phyloP scores from a whole-genome alignment of 2,329 filamentous ascomycete genomes.

The Fusarium liriodendri region DNA sequence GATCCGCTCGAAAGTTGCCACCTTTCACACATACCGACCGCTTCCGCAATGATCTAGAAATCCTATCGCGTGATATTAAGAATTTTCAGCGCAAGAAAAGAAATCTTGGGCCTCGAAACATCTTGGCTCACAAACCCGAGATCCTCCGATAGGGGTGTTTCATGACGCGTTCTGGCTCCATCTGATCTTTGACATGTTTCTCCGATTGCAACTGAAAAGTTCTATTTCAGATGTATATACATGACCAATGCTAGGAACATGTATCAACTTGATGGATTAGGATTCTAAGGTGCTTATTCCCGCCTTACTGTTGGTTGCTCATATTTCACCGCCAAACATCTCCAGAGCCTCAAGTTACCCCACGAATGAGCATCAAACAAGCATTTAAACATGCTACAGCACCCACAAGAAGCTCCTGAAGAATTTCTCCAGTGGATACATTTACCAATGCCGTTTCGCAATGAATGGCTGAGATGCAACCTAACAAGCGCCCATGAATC shows the following conservation, averaged over 20 bases:
- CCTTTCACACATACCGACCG: no score
- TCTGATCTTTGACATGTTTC: not conserved
- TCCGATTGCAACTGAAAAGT: not conserved
- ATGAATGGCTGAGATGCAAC: not conserved
- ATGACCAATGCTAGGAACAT: not conserved
- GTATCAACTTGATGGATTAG: not conserved
- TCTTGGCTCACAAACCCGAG: not conserved
- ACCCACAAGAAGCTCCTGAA: not conserved
- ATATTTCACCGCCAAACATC: not conserved
- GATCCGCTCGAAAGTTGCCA: not conserved
- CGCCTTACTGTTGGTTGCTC: not conserved
- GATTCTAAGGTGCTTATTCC: not conserved
- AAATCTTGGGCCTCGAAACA: not conserved
- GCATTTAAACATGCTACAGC: not conserved
- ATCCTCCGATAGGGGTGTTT: not conserved
- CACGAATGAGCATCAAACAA: not conserved
- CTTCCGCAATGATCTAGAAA: not conserved
- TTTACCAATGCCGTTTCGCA: not conserved
- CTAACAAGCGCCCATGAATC: not conserved
- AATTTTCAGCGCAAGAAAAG: not conserved
- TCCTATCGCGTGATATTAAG: not conserved
- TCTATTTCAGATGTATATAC: not conserved
- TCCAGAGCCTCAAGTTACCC: not conserved
- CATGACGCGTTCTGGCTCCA: not conserved
- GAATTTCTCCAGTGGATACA: not conserved